These are phyloP conservation scores for Colletotrichum karsti DNA, from an alignment of 2,329 filamentous ascomycete species.

Conservation along the genomic window DNA sequence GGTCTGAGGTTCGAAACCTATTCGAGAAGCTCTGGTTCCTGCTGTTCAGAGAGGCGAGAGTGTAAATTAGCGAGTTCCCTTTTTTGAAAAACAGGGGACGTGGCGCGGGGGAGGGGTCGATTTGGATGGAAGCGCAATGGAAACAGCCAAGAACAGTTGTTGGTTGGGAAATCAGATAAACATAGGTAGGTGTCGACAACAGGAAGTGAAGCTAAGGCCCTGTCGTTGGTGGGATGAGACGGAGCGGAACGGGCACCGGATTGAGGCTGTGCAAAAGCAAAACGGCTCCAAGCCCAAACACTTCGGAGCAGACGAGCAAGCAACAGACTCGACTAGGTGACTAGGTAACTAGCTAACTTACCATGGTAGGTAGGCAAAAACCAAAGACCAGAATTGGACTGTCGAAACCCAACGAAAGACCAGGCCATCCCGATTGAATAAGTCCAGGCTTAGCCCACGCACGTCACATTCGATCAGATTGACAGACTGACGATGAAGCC, in stretches of 20 bases:
- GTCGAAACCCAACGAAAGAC: too few species aligned
- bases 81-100: not conserved
- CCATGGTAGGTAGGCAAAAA: too few species aligned
- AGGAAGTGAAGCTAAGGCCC: not conserved
- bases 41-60: not conserved
- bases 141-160: not conserved
- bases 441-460: not conserved
- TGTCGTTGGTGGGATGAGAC: conserved; percentile 16
- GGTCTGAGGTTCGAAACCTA: not conserved
- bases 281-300: not conserved
- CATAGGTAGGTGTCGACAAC: too few species aligned
- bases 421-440: not conserved
- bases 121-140: not conserved
- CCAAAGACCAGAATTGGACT: too few species aligned
- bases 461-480: not conserved
- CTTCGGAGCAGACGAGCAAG: too few species aligned
- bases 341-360: too few species aligned
- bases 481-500: not conserved
- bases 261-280: conserved; percentile 27
- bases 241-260: conserved; percentile 9
- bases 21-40: not conserved
- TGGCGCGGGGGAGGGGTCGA: not conserved
- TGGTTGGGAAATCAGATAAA: not conserved
- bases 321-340: too few species aligned
- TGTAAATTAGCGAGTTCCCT: too few species aligned